Evolutionary conservation across 306 rosid species (phyloP).

Genomic region (Quercus variabilis): DNA sequence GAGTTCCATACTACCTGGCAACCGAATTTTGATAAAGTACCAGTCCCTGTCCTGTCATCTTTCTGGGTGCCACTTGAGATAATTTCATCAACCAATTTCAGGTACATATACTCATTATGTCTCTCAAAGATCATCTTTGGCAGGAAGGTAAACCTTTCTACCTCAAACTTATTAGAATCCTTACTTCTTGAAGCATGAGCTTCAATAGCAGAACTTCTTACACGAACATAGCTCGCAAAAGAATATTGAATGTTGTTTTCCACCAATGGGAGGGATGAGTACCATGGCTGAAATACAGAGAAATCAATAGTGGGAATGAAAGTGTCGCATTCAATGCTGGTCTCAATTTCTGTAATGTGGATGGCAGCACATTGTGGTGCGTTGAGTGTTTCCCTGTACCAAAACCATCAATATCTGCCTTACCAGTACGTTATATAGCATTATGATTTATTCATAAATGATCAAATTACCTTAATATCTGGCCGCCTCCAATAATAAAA

Average conservation of each 20-base stretch:
- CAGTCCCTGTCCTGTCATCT: constrained; percentile 57
- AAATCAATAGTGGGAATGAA: constrained; percentile 44
- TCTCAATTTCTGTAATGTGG: constrained; percentile 60
- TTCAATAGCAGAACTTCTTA: constrained; percentile 36
- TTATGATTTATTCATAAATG: not conserved
- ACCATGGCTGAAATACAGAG: constrained; percentile 59
- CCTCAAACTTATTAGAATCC: constrained; percentile 32
- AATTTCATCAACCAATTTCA: constrained; percentile 49
- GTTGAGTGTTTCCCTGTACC: constrained; percentile 54
- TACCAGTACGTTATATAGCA: not conserved
- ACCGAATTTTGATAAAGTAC: constrained; percentile 58
- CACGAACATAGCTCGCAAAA: constrained; percentile 47
- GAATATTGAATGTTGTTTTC: constrained; percentile 44
- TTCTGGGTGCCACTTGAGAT: constrained; percentile 42
- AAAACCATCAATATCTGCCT: not conserved
- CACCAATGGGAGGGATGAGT: constrained; percentile 44
- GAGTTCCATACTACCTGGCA: constrained; percentile 45
- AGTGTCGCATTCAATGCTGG: constrained; percentile 51
- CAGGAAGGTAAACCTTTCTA: constrained; percentile 46
- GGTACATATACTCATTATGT: constrained; percentile 49
- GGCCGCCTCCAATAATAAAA: constrained; percentile 62
- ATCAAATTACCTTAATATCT: constrained; percentile 45
- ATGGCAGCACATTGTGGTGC: constrained; percentile 52
- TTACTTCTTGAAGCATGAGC: constrained; percentile 2
- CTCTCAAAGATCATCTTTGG: constrained; percentile 51